Conservation (phyloP, 495 filamentous ascomycete genomes). For the Parathielavia hyrcaniae region DNA sequence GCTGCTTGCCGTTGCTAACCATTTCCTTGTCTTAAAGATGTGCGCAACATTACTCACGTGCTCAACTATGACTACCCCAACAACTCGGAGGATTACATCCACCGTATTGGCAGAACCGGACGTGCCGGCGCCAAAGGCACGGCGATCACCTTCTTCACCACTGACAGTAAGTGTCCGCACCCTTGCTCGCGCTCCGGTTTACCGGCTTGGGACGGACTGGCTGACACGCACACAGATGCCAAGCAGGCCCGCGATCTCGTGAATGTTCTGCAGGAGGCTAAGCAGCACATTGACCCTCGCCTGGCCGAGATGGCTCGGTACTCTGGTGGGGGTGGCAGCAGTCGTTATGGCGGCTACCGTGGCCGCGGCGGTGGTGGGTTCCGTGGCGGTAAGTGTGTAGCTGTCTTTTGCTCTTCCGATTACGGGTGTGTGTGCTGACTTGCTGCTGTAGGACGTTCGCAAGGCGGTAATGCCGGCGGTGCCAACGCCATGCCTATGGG, state of each 20-base stretch:
- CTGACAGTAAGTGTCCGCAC: slow-evolving; percentile 73
- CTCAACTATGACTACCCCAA: slow-evolving; percentile 99
- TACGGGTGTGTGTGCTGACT: slow-evolving; percentile 13
- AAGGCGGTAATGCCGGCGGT: slow-evolving; percentile 25
- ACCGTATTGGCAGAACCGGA: slow-evolving; percentile 95
- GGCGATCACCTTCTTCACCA: slow-evolving; percentile 95
- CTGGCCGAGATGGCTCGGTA: slow-evolving; percentile 94
- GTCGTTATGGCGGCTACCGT: slow-evolving; percentile 56
- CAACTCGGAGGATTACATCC: slow-evolving; percentile 99
- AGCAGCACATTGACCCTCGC: slow-evolving; percentile 96
- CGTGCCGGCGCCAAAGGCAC: slow-evolving; percentile 89
- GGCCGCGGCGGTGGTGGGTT: slow-evolving; percentile 31
- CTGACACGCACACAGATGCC: slow-evolving; percentile 57
- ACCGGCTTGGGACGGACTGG: slow-evolving; percentile 2
- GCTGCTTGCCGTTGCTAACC: slow-evolving; percentile 68
- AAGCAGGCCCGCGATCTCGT: slow-evolving; percentile 97
- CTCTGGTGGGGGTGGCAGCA: slow-evolving; percentile 75
- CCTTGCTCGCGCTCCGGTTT: background rate
- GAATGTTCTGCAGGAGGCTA: slow-evolving; percentile 85
- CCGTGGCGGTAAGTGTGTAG: slow-evolving; percentile 40
- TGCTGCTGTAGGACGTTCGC: slow-evolving; percentile 19
- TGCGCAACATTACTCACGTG: slow-evolving; percentile 99
- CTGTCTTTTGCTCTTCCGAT: slow-evolving; percentile 7
- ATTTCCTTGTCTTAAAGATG: slow-evolving; percentile 67
- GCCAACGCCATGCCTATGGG: slow-evolving; percentile 44